Evolutionary conservation across 208 protist species (phyloP).

Genomic region (Tritrichomonas foetus): DNA sequence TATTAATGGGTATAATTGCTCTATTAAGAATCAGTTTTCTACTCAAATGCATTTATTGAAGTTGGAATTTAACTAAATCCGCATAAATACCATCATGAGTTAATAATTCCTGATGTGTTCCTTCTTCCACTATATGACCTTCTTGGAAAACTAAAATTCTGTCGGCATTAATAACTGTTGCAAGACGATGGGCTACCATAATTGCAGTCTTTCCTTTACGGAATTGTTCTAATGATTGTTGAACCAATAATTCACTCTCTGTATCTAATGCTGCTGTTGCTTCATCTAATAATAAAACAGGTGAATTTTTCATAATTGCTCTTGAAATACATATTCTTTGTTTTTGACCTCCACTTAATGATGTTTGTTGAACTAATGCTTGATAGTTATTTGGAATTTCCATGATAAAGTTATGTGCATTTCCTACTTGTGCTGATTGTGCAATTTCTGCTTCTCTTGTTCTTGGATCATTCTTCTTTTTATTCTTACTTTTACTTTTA

Average conservation of each 20-base stretch:
- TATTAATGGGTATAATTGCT: no score
- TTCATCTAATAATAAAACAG: conserved; percentile 31
- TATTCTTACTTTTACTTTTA: no score
- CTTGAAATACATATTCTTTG: conserved; percentile 44
- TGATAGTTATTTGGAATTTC: background rate
- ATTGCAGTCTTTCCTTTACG: conserved; percentile 70
- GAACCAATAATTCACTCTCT: conserved; percentile 73
- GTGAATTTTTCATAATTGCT: conserved; percentile 12
- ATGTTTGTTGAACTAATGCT: background rate
- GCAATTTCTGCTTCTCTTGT: background rate
- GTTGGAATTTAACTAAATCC: background rate
- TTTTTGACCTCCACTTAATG: conserved; percentile 53
- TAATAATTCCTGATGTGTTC: background rate
- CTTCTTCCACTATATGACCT: background rate
- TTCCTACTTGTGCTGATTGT: background rate
- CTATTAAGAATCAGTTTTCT: no score
- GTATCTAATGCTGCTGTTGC: conserved; percentile 73
- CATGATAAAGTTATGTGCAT: background rate
- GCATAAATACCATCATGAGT: background rate
- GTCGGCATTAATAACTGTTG: conserved; percentile 62
- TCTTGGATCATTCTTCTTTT: no score
- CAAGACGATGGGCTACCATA: conserved; percentile 81
- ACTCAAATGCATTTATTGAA: no score
- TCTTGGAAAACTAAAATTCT: conserved; percentile 48
- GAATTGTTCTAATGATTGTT: conserved; percentile 66